A percentile compares a stretch with the other conserved stretches of the same genome.
phyloP scores from a whole-genome alignment of 2,329 filamentous ascomycete species.

The Aspergillus amoenus region DNA sequence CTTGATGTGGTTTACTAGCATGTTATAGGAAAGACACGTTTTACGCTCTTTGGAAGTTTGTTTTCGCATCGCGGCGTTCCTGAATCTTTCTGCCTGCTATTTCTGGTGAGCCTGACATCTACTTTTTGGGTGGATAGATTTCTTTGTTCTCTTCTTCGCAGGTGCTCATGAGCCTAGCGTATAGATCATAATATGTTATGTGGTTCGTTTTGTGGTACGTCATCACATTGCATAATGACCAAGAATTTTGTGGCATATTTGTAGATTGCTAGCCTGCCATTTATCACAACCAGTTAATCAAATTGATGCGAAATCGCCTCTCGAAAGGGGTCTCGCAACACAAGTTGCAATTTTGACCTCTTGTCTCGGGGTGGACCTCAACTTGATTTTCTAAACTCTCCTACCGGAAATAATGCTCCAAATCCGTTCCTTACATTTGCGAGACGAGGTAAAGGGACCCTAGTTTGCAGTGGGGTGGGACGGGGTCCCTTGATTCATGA shows the following conservation, averaged over 20 bases:
- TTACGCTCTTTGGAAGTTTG: background rate
- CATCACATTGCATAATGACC: background rate
- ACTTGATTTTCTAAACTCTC: background rate
- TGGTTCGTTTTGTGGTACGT: background rate
- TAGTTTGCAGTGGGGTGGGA: background rate
- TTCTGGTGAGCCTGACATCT: background rate
- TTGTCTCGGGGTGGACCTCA: background rate
- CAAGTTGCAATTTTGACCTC: background rate
- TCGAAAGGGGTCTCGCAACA: background rate
- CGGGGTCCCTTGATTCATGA: conserved; percentile 7
- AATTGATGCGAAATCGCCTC: background rate
- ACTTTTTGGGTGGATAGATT: background rate
- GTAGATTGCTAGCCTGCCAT: background rate
- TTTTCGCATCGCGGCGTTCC: conserved; percentile 7
- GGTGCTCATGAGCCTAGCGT: background rate
- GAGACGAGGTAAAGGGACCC: background rate
- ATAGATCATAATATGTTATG: background rate
- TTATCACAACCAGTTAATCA: background rate
- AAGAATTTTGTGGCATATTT: conserved; percentile 1
- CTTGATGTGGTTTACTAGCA: background rate
- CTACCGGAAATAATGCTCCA: background rate
- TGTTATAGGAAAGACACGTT: background rate
- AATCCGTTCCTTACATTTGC: background rate
- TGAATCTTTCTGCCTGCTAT: background rate
- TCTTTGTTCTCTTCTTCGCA: background rate